These are phyloP conservation scores for Pinus albicaulis DNA, from an alignment of 75 land plant genomes.

Conservation along the genomic window DNA sequence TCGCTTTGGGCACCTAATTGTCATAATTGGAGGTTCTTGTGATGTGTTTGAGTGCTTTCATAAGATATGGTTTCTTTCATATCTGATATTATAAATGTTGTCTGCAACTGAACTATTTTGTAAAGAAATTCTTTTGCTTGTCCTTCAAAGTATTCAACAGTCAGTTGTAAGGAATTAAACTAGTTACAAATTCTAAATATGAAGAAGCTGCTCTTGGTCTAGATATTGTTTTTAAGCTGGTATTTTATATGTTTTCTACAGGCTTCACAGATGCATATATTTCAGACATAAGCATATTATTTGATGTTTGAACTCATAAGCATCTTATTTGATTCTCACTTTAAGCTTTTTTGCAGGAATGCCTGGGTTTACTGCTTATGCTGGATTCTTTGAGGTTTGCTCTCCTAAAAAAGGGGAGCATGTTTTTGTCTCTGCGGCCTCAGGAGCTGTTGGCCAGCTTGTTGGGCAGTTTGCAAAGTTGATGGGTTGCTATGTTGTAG, in stretches of 20 bases:
- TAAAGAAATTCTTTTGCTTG: not conserved
- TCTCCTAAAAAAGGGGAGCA: slow-evolving; percentile 52
- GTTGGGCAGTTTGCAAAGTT: slow-evolving; percentile 68
- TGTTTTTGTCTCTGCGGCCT: slow-evolving; percentile 63
- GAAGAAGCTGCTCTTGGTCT: not conserved
- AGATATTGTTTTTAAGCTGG: not conserved
- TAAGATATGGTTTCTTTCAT: not conserved
- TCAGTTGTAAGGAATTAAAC: too few relatives aligned
- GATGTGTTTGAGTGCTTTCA: not conserved
- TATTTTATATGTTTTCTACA: not conserved
- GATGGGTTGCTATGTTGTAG: slow-evolving; percentile 62
- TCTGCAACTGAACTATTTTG: not conserved
- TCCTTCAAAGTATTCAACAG: not conserved
- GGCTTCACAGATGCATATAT: not conserved
- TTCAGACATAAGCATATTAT: too few relatives aligned
- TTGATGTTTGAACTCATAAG: too few relatives aligned
- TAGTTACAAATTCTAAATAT: too few relatives aligned
- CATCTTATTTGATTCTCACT: too few relatives aligned
- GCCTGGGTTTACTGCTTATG: slow-evolving; percentile 32
- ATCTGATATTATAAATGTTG: not conserved
- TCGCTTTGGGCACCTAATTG: not conserved
- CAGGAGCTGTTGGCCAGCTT: slow-evolving; percentile 78
- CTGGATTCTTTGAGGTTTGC: slow-evolving; percentile 38
- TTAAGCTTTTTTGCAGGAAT: slow-evolving; percentile 29
- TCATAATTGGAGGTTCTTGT: not conserved